Evolutionary conservation across 208 protist genomes (phyloP).

Genomic region (Strigomonas oncopelti): DNA sequence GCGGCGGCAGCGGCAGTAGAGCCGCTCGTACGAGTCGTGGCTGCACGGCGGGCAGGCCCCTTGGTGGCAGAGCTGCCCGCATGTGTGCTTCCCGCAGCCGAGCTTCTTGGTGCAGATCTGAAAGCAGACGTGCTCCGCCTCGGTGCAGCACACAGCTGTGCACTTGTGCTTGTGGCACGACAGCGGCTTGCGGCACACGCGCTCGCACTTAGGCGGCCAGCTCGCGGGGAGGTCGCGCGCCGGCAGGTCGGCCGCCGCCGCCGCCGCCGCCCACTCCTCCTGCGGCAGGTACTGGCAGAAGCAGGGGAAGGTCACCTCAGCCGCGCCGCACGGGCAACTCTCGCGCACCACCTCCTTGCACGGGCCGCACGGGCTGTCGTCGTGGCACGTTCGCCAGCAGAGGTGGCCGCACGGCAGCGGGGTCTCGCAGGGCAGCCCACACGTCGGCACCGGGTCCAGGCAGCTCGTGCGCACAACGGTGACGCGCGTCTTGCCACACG

Average conservation of each 20-base stretch:
- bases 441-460: conserved; percentile 81
- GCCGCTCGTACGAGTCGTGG: conserved; percentile 63
- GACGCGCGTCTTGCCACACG: conserved; percentile 41
- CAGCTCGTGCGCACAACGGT: conserved; percentile 46
- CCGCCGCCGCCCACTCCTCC: conserved; percentile 57
- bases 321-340: conserved; percentile 64
- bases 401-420: conserved; percentile 80
- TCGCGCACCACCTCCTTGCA: conserved; percentile 58
- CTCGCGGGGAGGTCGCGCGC: conserved; percentile 18
- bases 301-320: conserved; percentile 50
- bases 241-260: conserved; percentile 9
- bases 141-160: conserved; percentile 73
- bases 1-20: conserved; percentile 83
- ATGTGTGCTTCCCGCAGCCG: conserved; percentile 75
- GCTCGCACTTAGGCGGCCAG: conserved; percentile 60
- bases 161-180: conserved; percentile 88
- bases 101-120: conserved; percentile 83
- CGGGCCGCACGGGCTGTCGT: conserved; percentile 62
- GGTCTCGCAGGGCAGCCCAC: conserved; percentile 68
- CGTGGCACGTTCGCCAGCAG: conserved; percentile 78
- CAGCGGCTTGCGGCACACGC: conserved; percentile 55
- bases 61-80: conserved; percentile 81
- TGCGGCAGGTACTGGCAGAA: conserved; percentile 69
- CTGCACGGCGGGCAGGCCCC: conserved; percentile 73
- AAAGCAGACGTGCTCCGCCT: conserved; percentile 76